Conservation (phyloP, 805 yeast species). For the Kregervanrija delftensis region DNA sequence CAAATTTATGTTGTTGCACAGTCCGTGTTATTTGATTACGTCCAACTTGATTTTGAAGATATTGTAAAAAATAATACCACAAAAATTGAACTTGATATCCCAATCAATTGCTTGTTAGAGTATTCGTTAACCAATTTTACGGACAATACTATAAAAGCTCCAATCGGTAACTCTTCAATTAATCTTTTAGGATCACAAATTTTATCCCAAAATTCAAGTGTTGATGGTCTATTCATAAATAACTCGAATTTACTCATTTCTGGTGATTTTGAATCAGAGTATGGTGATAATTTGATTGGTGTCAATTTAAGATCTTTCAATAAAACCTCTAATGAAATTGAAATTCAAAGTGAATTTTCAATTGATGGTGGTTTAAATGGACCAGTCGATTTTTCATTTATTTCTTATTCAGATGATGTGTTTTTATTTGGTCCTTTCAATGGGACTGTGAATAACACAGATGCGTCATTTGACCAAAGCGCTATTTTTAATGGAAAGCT, state of each 20-base stretch:
- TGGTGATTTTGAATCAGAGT: conserved; percentile 38
- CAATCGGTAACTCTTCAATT: conserved; percentile 44
- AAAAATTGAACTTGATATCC: conserved; percentile 16
- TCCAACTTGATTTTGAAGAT: conserved; percentile 10
- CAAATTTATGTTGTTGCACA: conserved; percentile 64
- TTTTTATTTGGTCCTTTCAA: conserved; percentile 35
- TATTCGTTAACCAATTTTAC: conserved; percentile 67
- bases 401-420: conserved; percentile 27
- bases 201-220: conserved; percentile 33
- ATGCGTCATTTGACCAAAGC: conserved; percentile 8
- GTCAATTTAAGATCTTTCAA: conserved; percentile 22
- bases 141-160: conserved; percentile 16
- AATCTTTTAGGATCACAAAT: conserved; percentile 30
- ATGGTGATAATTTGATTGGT: conserved; percentile 33
- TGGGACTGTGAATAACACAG: conserved; percentile 26
- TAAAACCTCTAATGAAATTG: conserved; percentile 9
- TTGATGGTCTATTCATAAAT: conserved; percentile 28
- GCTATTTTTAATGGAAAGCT: conserved; percentile 35
- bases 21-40: conserved; percentile 39
- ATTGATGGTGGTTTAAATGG: conserved; percentile 36
- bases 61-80: conserved; percentile 4
- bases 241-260: conserved; percentile 36
- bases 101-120: conserved; percentile 76
- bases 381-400: conserved; percentile 20
- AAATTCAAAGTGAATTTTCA: conserved; percentile 3